Percentiles rank a stretch among this genome's conserved stretches.
phyloP scores from a whole-genome alignment of 2,329 filamentous ascomycete species.

The Hypoxylon sp. region DNA sequence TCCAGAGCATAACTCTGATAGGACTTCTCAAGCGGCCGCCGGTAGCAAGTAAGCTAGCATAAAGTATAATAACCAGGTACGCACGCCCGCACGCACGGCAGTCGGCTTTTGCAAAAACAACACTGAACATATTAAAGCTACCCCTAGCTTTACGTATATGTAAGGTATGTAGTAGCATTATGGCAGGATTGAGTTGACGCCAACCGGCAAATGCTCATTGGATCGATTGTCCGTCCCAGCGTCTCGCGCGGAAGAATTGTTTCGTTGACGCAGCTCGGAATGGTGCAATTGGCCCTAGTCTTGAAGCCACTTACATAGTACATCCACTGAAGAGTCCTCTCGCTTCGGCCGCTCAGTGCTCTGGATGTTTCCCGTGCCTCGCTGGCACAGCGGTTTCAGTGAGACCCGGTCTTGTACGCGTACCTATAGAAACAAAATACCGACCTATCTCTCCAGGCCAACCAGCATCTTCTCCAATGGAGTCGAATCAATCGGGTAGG shows the following conservation, averaged over 20 bases:
- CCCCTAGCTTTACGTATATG: slow-evolving; percentile 13
- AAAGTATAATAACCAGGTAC: slow-evolving; percentile 7
- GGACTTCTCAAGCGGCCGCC: slow-evolving; percentile 4
- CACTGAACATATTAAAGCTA: slow-evolving; percentile 13
- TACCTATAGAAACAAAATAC: slow-evolving; percentile 15
- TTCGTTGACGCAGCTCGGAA: slow-evolving; percentile 38
- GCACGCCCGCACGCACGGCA: neutral
- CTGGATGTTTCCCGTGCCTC: slow-evolving; percentile 20
- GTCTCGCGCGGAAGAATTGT: slow-evolving; percentile 43
- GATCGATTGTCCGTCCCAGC: slow-evolving; percentile 39
- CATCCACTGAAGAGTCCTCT: slow-evolving; percentile 19
- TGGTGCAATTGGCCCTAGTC: slow-evolving; percentile 40
- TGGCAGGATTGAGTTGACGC: slow-evolving; percentile 35
- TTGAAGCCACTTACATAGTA: slow-evolving; percentile 33
- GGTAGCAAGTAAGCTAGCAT: slow-evolving; percentile 9
- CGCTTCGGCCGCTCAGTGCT: slow-evolving; percentile 4
- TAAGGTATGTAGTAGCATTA: no score
- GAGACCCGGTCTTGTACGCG: slow-evolving; percentile 13
- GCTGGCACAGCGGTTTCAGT: slow-evolving; percentile 24
- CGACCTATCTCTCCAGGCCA: slow-evolving; percentile 8
- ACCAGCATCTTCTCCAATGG: slow-evolving; percentile 10
- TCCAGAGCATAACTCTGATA: slow-evolving; percentile 33
- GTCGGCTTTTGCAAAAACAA: slow-evolving; percentile 4
- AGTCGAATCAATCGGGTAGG: slow-evolving; percentile 12
- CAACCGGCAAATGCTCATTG: slow-evolving; percentile 43